Evolutionary conservation across 2,329 filamentous ascomycete genomes (phyloP).

Genomic region (Aspergillus latus): DNA sequence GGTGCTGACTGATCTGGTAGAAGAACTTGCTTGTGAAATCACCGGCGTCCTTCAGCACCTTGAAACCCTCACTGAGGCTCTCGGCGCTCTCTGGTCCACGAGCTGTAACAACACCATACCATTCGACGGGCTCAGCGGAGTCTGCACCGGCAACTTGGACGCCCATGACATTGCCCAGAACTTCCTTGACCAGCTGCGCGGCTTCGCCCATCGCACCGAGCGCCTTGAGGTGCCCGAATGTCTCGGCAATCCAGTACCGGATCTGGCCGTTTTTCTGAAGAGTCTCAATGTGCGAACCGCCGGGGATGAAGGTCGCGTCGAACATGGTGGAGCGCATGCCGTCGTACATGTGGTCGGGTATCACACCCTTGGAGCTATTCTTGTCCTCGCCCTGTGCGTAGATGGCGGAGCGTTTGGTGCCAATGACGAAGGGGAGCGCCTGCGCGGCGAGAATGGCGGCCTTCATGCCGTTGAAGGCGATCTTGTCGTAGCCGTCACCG

Average conservation of each 20-base stretch:
- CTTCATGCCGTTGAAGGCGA: constrained; percentile 65
- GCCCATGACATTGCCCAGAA: constrained; percentile 29
- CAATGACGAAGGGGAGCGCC: constrained; percentile 73
- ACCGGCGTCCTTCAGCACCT: constrained; percentile 64
- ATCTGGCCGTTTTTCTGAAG: constrained; percentile 71
- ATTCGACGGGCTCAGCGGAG: constrained; percentile 24
- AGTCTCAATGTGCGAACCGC: constrained; percentile 62
- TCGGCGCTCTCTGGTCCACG: constrained; percentile 20
- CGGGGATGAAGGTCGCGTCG: constrained; percentile 74
- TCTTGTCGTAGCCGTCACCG: constrained; percentile 71
- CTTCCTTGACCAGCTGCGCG: constrained; percentile 30
- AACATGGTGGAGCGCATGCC: constrained; percentile 77
- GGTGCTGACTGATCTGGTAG: constrained; percentile 68
- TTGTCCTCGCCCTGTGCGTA: constrained; percentile 56
- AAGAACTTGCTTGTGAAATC: constrained; percentile 70
- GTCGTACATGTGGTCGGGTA: constrained; percentile 76
- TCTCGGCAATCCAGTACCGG: constrained; percentile 74
- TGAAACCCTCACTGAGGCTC: constrained; percentile 36
- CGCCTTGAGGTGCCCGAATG: constrained; percentile 67
- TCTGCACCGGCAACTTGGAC: constrained; percentile 27
- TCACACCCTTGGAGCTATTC: constrained; percentile 58
- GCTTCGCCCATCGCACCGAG: constrained; percentile 20
- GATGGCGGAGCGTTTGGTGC: constrained; percentile 56
- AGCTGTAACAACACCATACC: constrained; percentile 39
- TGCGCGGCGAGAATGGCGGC: constrained; percentile 52